Evolutionary conservation across 306 rosid species (phyloP), one percentile per base, ranked within the genome.

Genomic region (Ochetophila trinervis): DNA sequence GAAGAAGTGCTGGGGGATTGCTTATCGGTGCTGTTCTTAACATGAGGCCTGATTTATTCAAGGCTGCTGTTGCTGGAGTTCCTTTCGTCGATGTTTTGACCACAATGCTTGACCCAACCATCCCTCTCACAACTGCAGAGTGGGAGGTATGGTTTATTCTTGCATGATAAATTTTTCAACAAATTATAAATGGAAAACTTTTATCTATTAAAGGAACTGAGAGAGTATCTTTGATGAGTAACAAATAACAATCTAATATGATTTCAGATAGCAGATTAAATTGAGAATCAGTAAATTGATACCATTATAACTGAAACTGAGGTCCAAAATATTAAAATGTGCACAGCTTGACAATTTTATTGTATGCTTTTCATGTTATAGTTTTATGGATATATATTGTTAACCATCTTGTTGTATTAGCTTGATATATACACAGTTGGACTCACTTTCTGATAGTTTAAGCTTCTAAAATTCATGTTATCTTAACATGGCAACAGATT

Each of bases 31-130:
- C 96, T 72, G 98, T 89, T 79, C 85, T 92, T 65, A 92, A 92
- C 80, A 89, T 89, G 98, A 84, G 95, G 76, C 98, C 98, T 35
- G 95, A 89, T 82, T 85, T 92, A 87, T 92, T 92, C 83, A 92
- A 79, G 82, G 89, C 88, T 76, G 95, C 91, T 62, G 78, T 87
- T 65, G 96, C 89, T 57, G 95, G 98, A 66, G 98, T 92, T 60
- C 98, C 98, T 77, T 92, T 92, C 66, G 98, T 92, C 40, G 98
- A 92, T 76, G 96, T 92, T 55, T 19, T 92, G 83, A 92, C 98
- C 20, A 89, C 95, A 65, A 92, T 92, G 98, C 93, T 92, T 71
- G 98, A 92, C 77, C 95, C 96, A 67, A 89, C 93, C 23, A 89
- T 92, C 75, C 98, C 98, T 42, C 96, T 92, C 67, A 92, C 98